A percentile compares a stretch with the other conserved stretches of the same genome.
These are phyloP conservation scores for Entomortierella chlamydospora DNA, from an alignment of 192 early-diverging fungal species.

Conservation along the genomic window DNA sequence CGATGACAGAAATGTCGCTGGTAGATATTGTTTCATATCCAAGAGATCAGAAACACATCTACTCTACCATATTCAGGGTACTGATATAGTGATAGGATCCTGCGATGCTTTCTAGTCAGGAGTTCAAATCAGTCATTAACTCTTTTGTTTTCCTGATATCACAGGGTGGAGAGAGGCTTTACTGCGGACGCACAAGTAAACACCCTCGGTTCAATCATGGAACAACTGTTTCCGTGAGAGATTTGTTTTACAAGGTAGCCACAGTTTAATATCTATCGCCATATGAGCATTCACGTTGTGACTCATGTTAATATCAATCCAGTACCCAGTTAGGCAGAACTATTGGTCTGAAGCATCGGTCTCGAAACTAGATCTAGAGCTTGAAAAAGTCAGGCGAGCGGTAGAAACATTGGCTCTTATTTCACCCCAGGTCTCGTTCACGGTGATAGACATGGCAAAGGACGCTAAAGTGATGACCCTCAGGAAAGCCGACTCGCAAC, in stretches of 20 bases:
- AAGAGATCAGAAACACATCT: constrained; percentile 3
- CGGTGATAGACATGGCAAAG: constrained; percentile 45
- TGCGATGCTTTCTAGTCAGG: neutral
- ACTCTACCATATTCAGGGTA: constrained; percentile 38
- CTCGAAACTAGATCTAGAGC: constrained; percentile 51
- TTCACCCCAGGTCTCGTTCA: constrained; percentile 53
- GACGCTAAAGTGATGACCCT: constrained; percentile 48
- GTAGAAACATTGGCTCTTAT: constrained; percentile 65
- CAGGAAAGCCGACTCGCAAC: constrained; percentile 45
- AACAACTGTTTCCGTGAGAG: constrained; percentile 69
- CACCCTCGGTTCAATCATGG: constrained; percentile 56
- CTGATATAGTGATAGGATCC: neutral
- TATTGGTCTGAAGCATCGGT: constrained; percentile 42
- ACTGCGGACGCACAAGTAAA: constrained; percentile 54
- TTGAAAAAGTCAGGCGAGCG: constrained; percentile 61
- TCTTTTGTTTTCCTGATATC: neutral
- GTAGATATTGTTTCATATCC: constrained; percentile 42
- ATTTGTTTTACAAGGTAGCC: constrained; percentile 75
- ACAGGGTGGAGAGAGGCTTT: constrained; percentile 63
- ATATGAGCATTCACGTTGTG: too few relatives aligned
- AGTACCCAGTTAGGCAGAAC: constrained; percentile 73
- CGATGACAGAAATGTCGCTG: constrained; percentile 39
- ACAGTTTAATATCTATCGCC: neutral
- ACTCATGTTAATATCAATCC: neutral
- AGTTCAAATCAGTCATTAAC: neutral